Base-by-base conservation (phyloP, 2,329 filamentous ascomycete genomes). In the Colletotrichum camelliae region DNA sequence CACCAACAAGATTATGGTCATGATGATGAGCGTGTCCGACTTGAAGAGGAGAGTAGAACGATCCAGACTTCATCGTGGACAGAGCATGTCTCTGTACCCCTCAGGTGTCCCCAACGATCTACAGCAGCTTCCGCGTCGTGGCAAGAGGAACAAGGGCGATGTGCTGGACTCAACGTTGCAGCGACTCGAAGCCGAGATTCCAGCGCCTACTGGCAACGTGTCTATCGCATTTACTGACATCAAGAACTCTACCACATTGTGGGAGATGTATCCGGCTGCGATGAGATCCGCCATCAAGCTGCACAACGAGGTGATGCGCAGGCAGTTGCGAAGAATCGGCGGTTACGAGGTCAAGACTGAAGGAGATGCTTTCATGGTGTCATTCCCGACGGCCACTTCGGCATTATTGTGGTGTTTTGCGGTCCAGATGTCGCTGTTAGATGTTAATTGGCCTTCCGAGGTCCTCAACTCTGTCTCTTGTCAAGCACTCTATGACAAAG, bases 281-380 rank as follows among this genome's bases (percentile, higher is more conserved):
- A 99, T 99, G 97, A 92, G 96, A 80, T 96, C 96, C 16, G 96
- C 96, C 21, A 99, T 99, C 86, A 97, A 96, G 85, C 93, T 98
- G 79, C 97, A 99, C 89, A 99, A 99, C 84, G 96, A 98, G 81
- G 92, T 98, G 61, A 98, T 99, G 94, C 94, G 97, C 79, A 92
- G 97, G 72, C 96, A 98, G 83, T 88, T 99, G 79, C 93, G 97
- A 67, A 94, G 96, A 77, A 97, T 98, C 80, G 97, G 97, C 81
- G 97, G 97, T 1, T 99, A 98, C 82, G 97, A 99, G 86, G 97
- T 99, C 84, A 99, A 99, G 89, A 99, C 97, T 21, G 97, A 99
- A 95, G 97, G 97, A 79, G 97, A 99, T 85, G 97, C 97, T 10
- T 99, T 99, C 82, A 98, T 99, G 96, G 97, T 99, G 37, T 98